Evolutionary conservation across 1,139 yeast species (phyloP).

Genomic region (Candida sanyaensis): DNA sequence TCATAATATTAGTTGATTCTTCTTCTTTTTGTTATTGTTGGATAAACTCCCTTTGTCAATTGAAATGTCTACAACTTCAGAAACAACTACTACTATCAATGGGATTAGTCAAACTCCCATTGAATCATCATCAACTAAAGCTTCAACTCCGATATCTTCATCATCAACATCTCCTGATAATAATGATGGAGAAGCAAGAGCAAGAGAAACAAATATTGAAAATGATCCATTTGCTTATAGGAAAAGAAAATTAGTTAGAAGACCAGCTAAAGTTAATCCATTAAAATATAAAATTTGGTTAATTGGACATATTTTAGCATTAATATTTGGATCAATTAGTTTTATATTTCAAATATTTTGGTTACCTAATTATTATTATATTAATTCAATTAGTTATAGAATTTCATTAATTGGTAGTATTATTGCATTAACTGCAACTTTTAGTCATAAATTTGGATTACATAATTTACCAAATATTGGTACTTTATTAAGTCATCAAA

Average conservation of each 20-base stretch:
- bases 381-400: conserved; percentile 52
- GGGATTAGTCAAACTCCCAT: not conserved
- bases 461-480: conserved; percentile 54
- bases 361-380: conserved; percentile 44
- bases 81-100: conserved; percentile 2
- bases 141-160: not conserved
- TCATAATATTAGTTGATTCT: not conserved
- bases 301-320: conserved; percentile 55
- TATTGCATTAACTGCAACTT: conserved; percentile 53
- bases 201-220: not conserved
- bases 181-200: not conserved
- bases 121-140: conserved; percentile 1
- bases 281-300: conserved; percentile 58
- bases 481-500: conserved; percentile 64
- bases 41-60: not conserved
- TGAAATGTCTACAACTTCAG: conserved; percentile 3
- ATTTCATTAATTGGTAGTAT: conserved; percentile 58
- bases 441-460: conserved; percentile 59
- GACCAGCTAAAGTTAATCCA: conserved; percentile 37
- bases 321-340: conserved; percentile 53
- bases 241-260: conserved; percentile 42
- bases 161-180: no score
- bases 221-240: conserved; percentile 20
- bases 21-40: not conserved
- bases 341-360: conserved; percentile 48